Base-by-base conservation (phyloP, 768 basidiomycete species). In the Kwoniella botswanensis region DNA sequence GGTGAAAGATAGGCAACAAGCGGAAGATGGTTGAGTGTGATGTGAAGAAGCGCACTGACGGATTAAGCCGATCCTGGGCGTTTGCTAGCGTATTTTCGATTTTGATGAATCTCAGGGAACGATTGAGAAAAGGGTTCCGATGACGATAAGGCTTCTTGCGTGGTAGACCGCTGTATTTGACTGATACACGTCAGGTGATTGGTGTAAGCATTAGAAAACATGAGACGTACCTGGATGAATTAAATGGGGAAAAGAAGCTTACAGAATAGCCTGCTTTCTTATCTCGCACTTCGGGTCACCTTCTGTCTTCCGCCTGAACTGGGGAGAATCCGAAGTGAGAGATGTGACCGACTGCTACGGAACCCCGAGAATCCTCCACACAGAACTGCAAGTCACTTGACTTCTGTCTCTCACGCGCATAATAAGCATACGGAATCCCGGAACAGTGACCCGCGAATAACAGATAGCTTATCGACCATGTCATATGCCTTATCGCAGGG, bases 391-490 rank as follows among this genome's bases (percentile, higher is more conserved):
- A 18, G 46, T 50, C 46, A 50, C 46, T 50, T 50, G 46, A 50
- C 46, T 50, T 50, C 18, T 0, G 3, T 50, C 18, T 50, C 46
- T 50, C 46, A 17, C 26, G 57, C 15, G 29, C 35, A 55, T 18
- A 55, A 55, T 12, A 55, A 24, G 55, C 15, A 58, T 17, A 17
- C 57, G 57, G 57, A 58, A 58, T 58, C 57, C 21, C 57, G 57
- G 57, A 58, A 24, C 18, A 11, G 15, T 9, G 29, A 58, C 29
- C 57, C 57, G 29, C 26, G 24, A 21, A 26, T 0, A 26, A 18
- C 22, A 58, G 24, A 58, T 26, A 35, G 46, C 46, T 50, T 50
- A 50, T 50, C 46, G 46, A 50, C 12, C 46, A 50, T 13, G 57
- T 41, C 35, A n/a, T 56, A 24, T 18, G 18, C 24, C 55, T 35